A percentile compares a stretch with the other conserved stretches of the same genome.
phyloP scores from a whole-genome alignment of 2,329 filamentous ascomycete species.

The Tetracladium maxilliforme region DNA sequence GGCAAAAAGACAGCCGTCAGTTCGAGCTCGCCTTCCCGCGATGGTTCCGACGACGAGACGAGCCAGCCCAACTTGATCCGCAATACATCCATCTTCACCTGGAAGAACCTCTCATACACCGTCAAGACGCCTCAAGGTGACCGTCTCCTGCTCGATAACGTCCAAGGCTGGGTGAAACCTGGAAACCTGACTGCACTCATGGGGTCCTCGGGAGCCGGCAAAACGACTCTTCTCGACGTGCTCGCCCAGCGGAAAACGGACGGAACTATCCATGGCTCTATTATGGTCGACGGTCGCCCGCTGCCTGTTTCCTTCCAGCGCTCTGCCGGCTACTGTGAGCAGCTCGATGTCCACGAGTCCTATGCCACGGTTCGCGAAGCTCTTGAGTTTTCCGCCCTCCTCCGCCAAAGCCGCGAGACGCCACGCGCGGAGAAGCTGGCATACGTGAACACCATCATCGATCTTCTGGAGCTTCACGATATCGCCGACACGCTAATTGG shows the following conservation, averaged over 20 bases:
- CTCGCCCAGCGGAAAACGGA: constrained; percentile 51
- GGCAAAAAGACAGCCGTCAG: constrained; percentile 19
- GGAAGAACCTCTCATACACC: constrained; percentile 57
- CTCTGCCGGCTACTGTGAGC: constrained; percentile 68
- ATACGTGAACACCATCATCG: constrained; percentile 52
- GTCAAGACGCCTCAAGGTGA: constrained; percentile 46
- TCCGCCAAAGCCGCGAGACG: constrained; percentile 54
- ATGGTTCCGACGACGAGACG: constrained; percentile 8
- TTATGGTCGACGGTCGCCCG: constrained; percentile 60
- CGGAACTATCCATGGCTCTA: constrained; percentile 61
- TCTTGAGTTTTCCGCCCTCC: constrained; percentile 56
- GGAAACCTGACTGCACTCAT: constrained; percentile 60
- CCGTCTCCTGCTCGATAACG: constrained; percentile 60
- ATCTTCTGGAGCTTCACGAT: constrained; percentile 38
- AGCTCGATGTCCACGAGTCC: constrained; percentile 64
- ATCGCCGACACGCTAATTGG: constrained; percentile 32
- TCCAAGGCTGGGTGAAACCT: constrained; percentile 74
- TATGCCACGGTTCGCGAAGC: constrained; percentile 65
- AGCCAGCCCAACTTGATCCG: constrained; percentile 27
- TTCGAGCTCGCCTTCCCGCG: constrained; percentile 2
- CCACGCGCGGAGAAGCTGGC: constrained; percentile 53
- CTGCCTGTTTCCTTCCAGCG: constrained; percentile 63
- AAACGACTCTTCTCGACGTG: constrained; percentile 68
- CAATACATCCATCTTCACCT: constrained; percentile 58
- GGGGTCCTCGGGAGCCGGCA: constrained; percentile 62